Conservation (phyloP, 345 rosid genomes). For the Brassica rapa region DNA sequence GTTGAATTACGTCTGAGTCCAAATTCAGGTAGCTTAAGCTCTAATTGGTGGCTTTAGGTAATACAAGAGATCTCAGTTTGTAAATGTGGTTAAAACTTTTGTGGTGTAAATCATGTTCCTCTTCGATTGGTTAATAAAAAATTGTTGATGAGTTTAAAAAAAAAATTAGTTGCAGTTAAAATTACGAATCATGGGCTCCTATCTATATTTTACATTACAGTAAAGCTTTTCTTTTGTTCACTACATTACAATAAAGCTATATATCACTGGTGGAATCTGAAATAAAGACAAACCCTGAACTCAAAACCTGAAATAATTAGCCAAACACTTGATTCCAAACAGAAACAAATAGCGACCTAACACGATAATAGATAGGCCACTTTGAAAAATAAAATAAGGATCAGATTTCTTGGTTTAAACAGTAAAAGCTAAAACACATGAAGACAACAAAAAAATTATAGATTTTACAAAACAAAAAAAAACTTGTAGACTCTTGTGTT, state of each 20-base stretch:
- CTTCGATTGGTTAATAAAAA: no score
- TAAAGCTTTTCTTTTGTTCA: no score
- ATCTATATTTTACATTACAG: background rate
- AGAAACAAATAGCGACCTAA: slow-evolving; percentile 11
- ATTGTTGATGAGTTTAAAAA: no score
- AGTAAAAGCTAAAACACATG: slow-evolving; percentile 20
- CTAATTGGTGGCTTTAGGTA: background rate
- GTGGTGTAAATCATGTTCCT: background rate
- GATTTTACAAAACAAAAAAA: background rate
- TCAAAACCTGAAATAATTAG: slow-evolving; percentile 22
- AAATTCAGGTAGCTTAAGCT: background rate
- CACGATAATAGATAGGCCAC: slow-evolving; percentile 13
- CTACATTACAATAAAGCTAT: background rate
- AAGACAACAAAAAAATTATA: slow-evolving; percentile 20
- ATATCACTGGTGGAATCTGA: slow-evolving; percentile 21
- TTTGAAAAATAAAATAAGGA: background rate
- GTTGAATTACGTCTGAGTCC: background rate
- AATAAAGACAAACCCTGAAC: slow-evolving; percentile 27
- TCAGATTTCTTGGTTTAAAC: slow-evolving; percentile 5
- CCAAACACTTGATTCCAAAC: slow-evolving; percentile 32
- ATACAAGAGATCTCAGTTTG: background rate
- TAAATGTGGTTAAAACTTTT: background rate
- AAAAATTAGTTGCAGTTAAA: background rate
- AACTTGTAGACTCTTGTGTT: background rate
- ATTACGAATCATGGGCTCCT: slow-evolving; percentile 7